A percentile compares a stretch with the other conserved stretches of the same genome.
phyloP scores from a whole-genome alignment of 2,329 filamentous ascomycete genomes.

The Scedosporium apiospermum region DNA sequence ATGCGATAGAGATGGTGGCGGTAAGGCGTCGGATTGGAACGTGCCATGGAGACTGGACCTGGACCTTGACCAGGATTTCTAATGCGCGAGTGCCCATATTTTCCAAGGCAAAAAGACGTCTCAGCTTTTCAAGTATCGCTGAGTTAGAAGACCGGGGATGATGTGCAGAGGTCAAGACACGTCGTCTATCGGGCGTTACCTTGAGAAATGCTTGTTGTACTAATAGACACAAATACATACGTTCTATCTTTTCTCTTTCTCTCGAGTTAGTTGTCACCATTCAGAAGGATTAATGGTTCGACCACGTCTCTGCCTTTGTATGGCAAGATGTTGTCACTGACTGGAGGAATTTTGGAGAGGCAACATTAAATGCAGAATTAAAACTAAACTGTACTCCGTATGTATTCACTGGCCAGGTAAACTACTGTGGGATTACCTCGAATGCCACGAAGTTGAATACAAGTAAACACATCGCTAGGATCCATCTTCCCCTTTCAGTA shows the following conservation, averaged over 20 bases:
- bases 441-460: background rate
- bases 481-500: background rate
- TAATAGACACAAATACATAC: background rate
- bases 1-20: background rate
- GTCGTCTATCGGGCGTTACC: background rate
- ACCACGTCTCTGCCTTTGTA: too few relatives aligned
- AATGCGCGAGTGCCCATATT: too few relatives aligned
- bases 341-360: background rate
- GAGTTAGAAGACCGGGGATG: background rate
- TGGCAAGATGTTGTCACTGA: too few relatives aligned
- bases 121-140: background rate
- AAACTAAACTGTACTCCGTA: background rate
- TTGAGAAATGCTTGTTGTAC: background rate
- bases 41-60: background rate
- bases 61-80: background rate
- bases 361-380: background rate
- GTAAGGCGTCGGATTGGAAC: background rate
- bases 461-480: background rate
- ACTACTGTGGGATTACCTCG: background rate
- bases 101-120: too few relatives aligned
- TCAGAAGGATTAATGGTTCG: too few relatives aligned
- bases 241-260: background rate
- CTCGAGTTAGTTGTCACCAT: background rate
- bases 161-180: background rate
- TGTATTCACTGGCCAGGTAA: slow-evolving; percentile 4